Base-by-base conservation (phyloP, 495 filamentous ascomycete species). In the Penicillium paxilli region DNA sequence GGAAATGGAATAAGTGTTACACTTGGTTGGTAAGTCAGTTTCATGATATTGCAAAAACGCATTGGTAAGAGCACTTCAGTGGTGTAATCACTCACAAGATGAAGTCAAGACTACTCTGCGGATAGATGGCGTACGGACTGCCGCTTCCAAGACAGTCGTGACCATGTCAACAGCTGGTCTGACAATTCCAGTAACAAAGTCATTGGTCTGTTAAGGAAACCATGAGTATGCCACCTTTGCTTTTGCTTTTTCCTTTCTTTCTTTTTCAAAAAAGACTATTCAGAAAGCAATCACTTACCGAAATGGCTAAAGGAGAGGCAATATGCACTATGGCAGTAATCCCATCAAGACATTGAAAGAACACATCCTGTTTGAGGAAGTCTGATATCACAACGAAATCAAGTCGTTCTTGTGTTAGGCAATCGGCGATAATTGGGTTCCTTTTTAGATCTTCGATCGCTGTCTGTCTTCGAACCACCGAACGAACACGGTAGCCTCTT, bases 41-140 rank as follows among this genome's bases (percentile, higher is more conserved):
- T 28, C 25, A 5, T 28, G 25, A n/a, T n/a, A n/a, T n/a, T 10
- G 25, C 10, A 28, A 28, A 28, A 28, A n/a, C n/a, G n/a, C 10
- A 28, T 28, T 28, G 4, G 10, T 10, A 4, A 28, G 25, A 46
- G 1, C 5, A 25, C 9, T 14, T 37, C 10, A n/a, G n/a, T n/a
- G n/a, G n/a, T n/a, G n/a, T n/a, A n/a, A n/a, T n/a, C n/a, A n/a
- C 47, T 20, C 38, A 63, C 60, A 59, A 4, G 79, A 80, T 9
- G 74, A 76, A 1, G 77, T 79, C 30, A 81, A 67, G 6, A 81
- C 71, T 2, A 81, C 64, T 2, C 77, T 61, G 33, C 72, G 63
- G n/a, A 80, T 58, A 5, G 68, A 64, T 6, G 61, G 42, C 2
- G 53, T 41, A 16, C 66, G 63, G n/a, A 17, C 11, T 16, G 78